Base-by-base conservation (phyloP, 2,329 filamentous ascomycete species). In the Colletotrichum caudatum region DNA sequence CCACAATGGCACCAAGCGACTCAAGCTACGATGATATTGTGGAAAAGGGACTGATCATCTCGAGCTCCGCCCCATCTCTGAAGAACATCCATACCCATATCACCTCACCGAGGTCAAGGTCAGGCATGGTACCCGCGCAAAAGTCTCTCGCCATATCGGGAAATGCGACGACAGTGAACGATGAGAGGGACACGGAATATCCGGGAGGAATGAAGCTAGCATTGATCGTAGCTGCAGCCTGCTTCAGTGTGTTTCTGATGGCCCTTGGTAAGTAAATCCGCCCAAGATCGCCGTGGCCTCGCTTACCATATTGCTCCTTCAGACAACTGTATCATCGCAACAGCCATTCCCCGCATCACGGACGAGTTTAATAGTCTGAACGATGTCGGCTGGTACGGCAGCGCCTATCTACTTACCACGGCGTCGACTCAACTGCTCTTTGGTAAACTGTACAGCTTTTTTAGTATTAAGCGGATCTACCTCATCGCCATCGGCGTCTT, bases 361-460 rank as follows among this genome's bases (percentile, higher is more conserved):
- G 78, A 82, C 69, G 78, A 82, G 18, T 83, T 84, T 76, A 77
- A 82, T 33, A 81, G 82, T 59, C 77, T 87, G 8, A 78, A 81
- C 9, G 84, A 87, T 66, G 82, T 88, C 14, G 84, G 83, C 58
- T 88, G 86, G 85, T 87, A 87, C 70, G 85, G 83, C 3, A 82
- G 76, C 7, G 80, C 82, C 51, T 84, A 84, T 73, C 78, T 84
- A 73, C 80, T 85, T 39, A 83, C 83, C 3, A 78, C 80, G 5
- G 78, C 81, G 37, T 80, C 82, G 1, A 78, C 84, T 20, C 82
- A 84, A 69, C 76, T 83, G 8, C 77, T 81, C 41, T 81, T 80
- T 64, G 82, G 81, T 44, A 84, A 83, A 65, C 73, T 85, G 53
- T 86, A 85, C 74, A 85, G 82, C 20, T 85, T 84, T 69, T 84